Evolutionary conservation across 2,329 filamentous ascomycete genomes (phyloP).

Genomic region (Colletotrichum musicola): DNA sequence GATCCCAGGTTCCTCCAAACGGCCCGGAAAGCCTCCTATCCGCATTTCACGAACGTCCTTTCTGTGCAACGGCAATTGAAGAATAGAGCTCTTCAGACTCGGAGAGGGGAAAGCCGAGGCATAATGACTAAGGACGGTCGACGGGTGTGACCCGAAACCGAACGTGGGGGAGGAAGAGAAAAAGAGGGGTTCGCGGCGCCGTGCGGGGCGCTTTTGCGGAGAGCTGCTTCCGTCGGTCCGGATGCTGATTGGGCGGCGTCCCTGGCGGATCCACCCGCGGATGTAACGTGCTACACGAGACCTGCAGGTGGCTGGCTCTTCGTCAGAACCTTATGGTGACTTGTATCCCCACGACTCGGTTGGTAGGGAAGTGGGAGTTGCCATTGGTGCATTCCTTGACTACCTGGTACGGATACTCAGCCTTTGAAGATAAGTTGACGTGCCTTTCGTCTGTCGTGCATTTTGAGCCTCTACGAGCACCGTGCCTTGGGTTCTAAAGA

Average conservation of each 20-base stretch:
- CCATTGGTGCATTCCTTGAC: too few species aligned
- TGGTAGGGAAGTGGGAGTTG: too few species aligned
- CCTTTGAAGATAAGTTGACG: too few species aligned
- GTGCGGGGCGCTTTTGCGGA: constrained; percentile 19
- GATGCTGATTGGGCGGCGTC: constrained; percentile 13
- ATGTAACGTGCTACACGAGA: constrained; percentile 21
- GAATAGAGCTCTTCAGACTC: neutral
- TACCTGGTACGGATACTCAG: too few species aligned
- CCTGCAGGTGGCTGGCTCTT: constrained; percentile 18
- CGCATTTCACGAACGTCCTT: neutral
- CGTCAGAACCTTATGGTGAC: constrained; percentile 33
- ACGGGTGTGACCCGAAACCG: constrained; percentile 25
- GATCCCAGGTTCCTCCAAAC: neutral
- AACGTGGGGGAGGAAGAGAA: constrained; percentile 1
- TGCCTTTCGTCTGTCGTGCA: too few species aligned
- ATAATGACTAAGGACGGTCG: neutral
- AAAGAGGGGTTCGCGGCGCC: constrained; percentile 1
- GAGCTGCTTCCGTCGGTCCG: neutral
- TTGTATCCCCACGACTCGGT: neutral
- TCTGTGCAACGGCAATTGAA: neutral
- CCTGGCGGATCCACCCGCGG: constrained; percentile 26
- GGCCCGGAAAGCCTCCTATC: constrained; percentile 6
- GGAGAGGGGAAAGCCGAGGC: neutral
- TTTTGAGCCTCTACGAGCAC: too few species aligned
- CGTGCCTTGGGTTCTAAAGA: too few species aligned